Percentiles rank a stretch among this genome's conserved stretches.
These are phyloP conservation scores for Sarocladium brachiariae DNA, from an alignment of 2,329 filamentous ascomycete genomes.

Conservation along the genomic window DNA sequence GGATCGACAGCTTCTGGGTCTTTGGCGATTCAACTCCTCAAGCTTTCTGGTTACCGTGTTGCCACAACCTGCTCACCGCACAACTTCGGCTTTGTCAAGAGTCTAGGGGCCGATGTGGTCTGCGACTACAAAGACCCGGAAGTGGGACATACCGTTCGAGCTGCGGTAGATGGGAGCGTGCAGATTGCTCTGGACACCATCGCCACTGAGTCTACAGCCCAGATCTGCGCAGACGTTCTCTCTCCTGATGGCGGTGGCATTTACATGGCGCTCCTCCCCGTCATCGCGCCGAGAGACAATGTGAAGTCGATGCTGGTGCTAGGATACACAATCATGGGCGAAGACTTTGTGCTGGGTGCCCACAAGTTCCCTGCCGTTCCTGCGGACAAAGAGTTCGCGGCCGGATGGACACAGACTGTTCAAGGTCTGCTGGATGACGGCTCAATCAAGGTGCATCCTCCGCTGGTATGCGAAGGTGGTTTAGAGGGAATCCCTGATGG, in stretches of 20 bases:
- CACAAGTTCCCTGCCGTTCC: slow-evolving; percentile 14
- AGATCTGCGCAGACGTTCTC: background rate
- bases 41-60: slow-evolving; percentile 30
- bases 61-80: slow-evolving; percentile 33
- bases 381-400: slow-evolving; percentile 26
- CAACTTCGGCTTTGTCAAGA: slow-evolving; percentile 36
- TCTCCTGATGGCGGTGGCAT: background rate
- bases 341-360: slow-evolving; percentile 20
- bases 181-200: slow-evolving; percentile 28
- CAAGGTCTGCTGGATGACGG: slow-evolving; percentile 25
- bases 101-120: slow-evolving; percentile 34
- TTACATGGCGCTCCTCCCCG: background rate
- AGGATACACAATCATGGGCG: slow-evolving; percentile 28
- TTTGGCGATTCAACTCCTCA: slow-evolving; percentile 33
- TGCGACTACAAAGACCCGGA: slow-evolving; percentile 36
- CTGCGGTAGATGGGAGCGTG: slow-evolving; percentile 16
- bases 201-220: background rate
- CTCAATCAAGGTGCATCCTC: slow-evolving; percentile 25
- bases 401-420: slow-evolving; percentile 29
- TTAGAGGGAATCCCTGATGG: slow-evolving; percentile 28
- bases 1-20: slow-evolving; percentile 49
- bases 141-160: slow-evolving; percentile 12
- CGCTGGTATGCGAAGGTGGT: slow-evolving; percentile 17
- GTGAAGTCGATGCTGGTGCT: slow-evolving; percentile 4
- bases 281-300: background rate